Evolutionary conservation across 495 filamentous ascomycete species (phyloP).

Genomic region (Penicillium manginii): DNA sequence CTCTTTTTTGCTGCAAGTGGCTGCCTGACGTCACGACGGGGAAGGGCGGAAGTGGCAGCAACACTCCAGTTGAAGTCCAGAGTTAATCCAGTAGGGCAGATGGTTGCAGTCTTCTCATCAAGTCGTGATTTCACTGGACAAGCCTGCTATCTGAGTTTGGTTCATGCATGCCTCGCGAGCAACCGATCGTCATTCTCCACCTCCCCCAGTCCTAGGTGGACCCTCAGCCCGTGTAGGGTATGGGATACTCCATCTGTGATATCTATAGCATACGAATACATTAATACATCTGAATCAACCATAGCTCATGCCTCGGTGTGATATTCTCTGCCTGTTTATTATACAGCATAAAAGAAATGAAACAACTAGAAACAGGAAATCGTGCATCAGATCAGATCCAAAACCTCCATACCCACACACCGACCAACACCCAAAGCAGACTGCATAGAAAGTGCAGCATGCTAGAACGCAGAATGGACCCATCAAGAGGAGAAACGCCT

Average conservation of each 20-base stretch:
- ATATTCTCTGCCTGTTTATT: constrained; percentile 15
- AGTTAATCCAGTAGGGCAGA: constrained; percentile 2
- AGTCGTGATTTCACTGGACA: neutral
- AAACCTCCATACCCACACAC: constrained; percentile 10
- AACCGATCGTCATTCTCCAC: constrained; percentile 49
- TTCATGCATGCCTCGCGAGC: constrained; percentile 25
- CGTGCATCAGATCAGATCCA: constrained; percentile 15
- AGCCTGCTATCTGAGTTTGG: neutral
- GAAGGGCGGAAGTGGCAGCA: constrained; percentile 23
- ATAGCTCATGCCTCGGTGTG: neutral
- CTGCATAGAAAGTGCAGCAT: constrained; percentile 16
- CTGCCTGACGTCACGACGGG: constrained; percentile 34
- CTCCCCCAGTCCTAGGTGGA: neutral
- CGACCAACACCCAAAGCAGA: constrained; percentile 26
- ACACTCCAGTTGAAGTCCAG: neutral
- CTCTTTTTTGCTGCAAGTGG: constrained; percentile 21
- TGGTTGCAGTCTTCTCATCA: too few species aligned
- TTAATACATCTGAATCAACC: neutral
- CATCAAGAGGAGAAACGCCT: constrained; percentile 21
- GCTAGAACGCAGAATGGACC: constrained; percentile 17
- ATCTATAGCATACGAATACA: too few species aligned
- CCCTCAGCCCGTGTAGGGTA: too few species aligned
- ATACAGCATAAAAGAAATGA: constrained; percentile 13
- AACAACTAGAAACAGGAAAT: constrained; percentile 14
- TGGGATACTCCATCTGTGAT: too few species aligned